phyloP scores from a whole-genome alignment of 768 basidiomycete species.

The Paxillus involutus region DNA sequence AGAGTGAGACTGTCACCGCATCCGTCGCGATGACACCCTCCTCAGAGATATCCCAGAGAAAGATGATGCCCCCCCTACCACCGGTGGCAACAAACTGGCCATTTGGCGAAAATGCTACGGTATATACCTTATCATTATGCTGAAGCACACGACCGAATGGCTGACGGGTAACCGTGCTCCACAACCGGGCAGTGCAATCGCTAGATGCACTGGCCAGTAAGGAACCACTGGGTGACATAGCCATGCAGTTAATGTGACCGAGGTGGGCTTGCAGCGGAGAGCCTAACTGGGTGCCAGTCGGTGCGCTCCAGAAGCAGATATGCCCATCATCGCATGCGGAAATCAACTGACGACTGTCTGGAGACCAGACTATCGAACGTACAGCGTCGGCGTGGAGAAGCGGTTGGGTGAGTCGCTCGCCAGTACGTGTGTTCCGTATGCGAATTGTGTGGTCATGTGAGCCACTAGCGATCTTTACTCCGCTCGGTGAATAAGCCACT shows the following conservation, averaged over 20 bases:
- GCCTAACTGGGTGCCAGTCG: not conserved
- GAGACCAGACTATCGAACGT: not conserved
- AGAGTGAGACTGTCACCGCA: too few species aligned
- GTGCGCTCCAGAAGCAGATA: not conserved
- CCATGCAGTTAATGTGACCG: not conserved
- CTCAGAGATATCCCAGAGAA: too few species aligned
- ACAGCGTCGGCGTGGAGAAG: too few species aligned
- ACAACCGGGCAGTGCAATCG: not conserved
- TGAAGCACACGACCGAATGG: not conserved
- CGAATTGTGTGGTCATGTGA: conserved; percentile 30
- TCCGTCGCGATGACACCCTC: too few species aligned
- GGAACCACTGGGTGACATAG: not conserved
- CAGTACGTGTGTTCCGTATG: not conserved
- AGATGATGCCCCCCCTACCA: too few species aligned
- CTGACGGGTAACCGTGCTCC: not conserved
- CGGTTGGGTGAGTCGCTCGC: too few species aligned
- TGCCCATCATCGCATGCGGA: too few species aligned
- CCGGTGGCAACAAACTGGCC: too few species aligned
- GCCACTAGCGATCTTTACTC: too few species aligned
- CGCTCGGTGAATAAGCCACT: conserved; percentile 27
- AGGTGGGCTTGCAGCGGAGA: not conserved
- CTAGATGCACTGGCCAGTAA: too few species aligned
- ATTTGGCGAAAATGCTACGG: too few species aligned
- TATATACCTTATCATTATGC: too few species aligned
- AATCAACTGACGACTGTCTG: not conserved